Conservation (phyloP, 2,329 filamentous ascomycete genomes). For the Aspergillus quadrilineatus region DNA sequence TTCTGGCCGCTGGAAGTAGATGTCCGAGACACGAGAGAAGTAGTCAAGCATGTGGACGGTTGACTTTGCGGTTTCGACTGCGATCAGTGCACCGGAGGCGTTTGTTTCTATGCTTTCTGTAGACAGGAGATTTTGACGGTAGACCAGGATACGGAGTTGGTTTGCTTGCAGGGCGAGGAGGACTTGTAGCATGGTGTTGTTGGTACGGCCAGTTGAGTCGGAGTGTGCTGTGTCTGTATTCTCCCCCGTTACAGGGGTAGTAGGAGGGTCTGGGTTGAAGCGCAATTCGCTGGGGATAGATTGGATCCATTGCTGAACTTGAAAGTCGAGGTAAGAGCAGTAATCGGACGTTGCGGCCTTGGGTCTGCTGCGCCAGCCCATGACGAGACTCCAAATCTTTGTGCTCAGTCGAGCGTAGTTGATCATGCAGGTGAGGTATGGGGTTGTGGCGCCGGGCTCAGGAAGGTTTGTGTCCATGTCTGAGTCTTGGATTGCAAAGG, state of each 20-base stretch:
- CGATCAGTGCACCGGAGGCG: conserved; percentile 37
- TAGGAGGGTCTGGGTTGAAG: conserved; percentile 36
- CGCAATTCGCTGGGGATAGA: conserved; percentile 47
- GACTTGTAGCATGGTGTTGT: conserved; percentile 44
- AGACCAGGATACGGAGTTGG: conserved; percentile 47
- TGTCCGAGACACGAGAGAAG: conserved; percentile 37
- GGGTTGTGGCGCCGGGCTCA: conserved; percentile 40
- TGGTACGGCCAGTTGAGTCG: conserved; percentile 24
- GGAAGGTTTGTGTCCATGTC: conserved; percentile 53
- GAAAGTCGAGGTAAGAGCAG: conserved; percentile 42
- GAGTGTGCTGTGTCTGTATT: neutral
- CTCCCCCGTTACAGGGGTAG: neutral
- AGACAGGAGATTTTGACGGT: conserved; percentile 45
- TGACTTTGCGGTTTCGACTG: conserved; percentile 43
- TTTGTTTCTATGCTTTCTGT: conserved; percentile 39
- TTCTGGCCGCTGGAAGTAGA: conserved; percentile 42
- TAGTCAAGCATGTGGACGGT: conserved; percentile 41
- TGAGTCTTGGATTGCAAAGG: conserved; percentile 50
- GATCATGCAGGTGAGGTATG: conserved; percentile 51
- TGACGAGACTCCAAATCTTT: conserved; percentile 49
- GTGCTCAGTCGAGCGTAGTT: conserved; percentile 49
- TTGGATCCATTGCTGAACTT: conserved; percentile 48
- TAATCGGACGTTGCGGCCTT: conserved; percentile 39
- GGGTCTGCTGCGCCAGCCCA: conserved; percentile 36
- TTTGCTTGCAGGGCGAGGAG: conserved; percentile 49